These are phyloP conservation scores for Xylariaceae sp. DNA, from an alignment of 2,329 filamentous ascomycete species.

Conservation along the genomic window DNA sequence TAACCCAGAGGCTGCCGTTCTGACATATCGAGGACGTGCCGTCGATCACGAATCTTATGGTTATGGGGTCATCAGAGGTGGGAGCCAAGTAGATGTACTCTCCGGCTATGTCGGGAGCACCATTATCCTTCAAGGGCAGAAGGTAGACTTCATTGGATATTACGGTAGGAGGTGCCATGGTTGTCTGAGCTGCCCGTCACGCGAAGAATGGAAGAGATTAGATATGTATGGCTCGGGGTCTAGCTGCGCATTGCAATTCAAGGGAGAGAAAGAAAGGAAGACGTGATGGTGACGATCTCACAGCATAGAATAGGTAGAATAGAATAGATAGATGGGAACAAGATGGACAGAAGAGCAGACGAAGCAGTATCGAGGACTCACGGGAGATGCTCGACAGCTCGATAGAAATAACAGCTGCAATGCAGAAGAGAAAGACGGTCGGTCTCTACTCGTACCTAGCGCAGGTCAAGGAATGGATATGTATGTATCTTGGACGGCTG, in stretches of 20 bases:
- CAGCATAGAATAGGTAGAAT: background rate
- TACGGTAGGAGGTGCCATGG: slow-evolving; percentile 57
- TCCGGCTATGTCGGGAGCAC: slow-evolving; percentile 81
- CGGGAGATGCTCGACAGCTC: background rate
- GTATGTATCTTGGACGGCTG: background rate
- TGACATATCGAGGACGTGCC: slow-evolving; percentile 94
- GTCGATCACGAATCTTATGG: slow-evolving; percentile 83
- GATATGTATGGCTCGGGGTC: background rate
- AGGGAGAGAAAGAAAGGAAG: background rate
- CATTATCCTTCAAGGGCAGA: slow-evolving; percentile 85
- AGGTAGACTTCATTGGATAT: slow-evolving; percentile 73
- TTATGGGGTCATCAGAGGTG: slow-evolving; percentile 65
- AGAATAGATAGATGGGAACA: background rate
- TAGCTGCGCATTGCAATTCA: slow-evolving; percentile 6
- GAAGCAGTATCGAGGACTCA: background rate
- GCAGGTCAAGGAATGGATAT: background rate
- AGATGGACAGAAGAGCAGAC: background rate
- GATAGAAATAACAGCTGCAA: background rate
- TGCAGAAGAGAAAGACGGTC: too few relatives aligned
- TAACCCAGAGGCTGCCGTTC: slow-evolving; percentile 93
- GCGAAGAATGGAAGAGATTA: background rate
- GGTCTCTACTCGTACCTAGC: too few relatives aligned
- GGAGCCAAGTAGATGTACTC: slow-evolving; percentile 90
- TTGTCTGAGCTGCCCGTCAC: background rate
- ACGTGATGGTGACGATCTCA: background rate